Evolutionary conservation across 1,139 yeast species (phyloP), one percentile per base, ranked within the genome.

Genomic region (Kodamaea suecica): DNA sequence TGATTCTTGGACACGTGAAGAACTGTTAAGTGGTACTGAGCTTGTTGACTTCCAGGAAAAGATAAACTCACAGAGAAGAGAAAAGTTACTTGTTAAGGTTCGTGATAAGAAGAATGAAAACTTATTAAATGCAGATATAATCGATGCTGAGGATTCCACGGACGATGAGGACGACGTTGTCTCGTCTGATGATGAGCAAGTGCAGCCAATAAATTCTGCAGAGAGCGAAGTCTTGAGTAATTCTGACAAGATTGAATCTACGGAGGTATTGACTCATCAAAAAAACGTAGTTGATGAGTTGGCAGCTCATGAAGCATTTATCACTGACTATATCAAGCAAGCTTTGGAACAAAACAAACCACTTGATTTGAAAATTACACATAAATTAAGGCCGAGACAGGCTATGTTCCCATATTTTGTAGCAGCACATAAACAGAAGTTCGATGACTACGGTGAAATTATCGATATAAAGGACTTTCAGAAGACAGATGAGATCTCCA

Each of bases 381-480:
- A 59, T 30, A 69, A 65, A 33, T 63, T 80, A 19, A 72, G 73
- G 39, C 78, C 82, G 4, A 73, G 84, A 44, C 80, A 83, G 38
- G 78, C 82, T 30, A 82, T 84, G 84, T 90, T 88, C 50, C 97
- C 95, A 7, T 65, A 50, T 39, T 80, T 70, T 47, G 63, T 73
- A 8, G 72, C 75, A 2, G 67, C 70, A 17, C 64, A 61, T 37
- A 76, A 78, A 43, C 68, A 73, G 17, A 76, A 81, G 44, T 66
- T 71, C 31, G 97, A 92, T 53, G 97, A 90, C 49, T 92, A 90
- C 54, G 97, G 97, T 17, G 82, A 78, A 40, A 61, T 80, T 1
- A 77, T 85, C 23, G 76, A 79, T 38, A 65, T 66, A 27, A 77
- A 80, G 27, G 85, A 84, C 47, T 86, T 82, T 50, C 73, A 75